These are phyloP conservation scores for Plasmodium inui DNA, from an alignment of 169 alveolate genomes.

Conservation along the genomic window DNA sequence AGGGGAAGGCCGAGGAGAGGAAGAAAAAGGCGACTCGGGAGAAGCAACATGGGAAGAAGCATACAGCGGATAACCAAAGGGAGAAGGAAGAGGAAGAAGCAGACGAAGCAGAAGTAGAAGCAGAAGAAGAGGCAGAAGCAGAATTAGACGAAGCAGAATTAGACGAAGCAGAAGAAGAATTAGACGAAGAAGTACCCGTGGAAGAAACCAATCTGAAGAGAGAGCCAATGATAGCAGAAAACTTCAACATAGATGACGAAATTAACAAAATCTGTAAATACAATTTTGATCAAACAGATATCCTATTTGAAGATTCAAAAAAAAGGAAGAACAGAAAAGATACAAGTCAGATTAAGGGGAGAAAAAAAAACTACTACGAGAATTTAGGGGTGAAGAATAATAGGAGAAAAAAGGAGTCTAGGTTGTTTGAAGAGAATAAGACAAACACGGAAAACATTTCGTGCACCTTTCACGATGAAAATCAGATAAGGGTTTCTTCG, in stretches of 20 bases:
- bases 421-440: not conserved
- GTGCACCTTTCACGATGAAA: slow-evolving; percentile 41
- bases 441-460: slow-evolving; percentile 8
- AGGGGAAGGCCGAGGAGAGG: not conserved
- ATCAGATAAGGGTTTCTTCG: slow-evolving; percentile 42
- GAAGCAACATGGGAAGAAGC: not conserved
- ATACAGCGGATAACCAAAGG: not conserved
- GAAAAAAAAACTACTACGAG: slow-evolving; percentile 5
- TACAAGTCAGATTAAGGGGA: slow-evolving; percentile 2
- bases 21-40: not conserved
- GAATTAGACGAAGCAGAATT: not conserved
- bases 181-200: not conserved
- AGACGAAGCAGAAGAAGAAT: not conserved
- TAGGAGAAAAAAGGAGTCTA: not conserved
- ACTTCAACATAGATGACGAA: slow-evolving; percentile 6
- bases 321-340: not conserved
- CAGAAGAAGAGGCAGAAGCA: not conserved
- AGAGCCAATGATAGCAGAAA: not conserved
- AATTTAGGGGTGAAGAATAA: not conserved
- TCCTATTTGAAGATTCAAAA: not conserved
- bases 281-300: slow-evolving; percentile 13
- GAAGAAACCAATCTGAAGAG: not conserved
- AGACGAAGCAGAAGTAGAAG: not conserved
- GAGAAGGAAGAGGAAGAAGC: not conserved
- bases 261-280: slow-evolving; percentile 26